A percentile compares a stretch with the other conserved stretches of the same genome.
These are phyloP conservation scores for Cyclocybe cylindracea DNA, from an alignment of 768 basidiomycete species.

Conservation along the genomic window DNA sequence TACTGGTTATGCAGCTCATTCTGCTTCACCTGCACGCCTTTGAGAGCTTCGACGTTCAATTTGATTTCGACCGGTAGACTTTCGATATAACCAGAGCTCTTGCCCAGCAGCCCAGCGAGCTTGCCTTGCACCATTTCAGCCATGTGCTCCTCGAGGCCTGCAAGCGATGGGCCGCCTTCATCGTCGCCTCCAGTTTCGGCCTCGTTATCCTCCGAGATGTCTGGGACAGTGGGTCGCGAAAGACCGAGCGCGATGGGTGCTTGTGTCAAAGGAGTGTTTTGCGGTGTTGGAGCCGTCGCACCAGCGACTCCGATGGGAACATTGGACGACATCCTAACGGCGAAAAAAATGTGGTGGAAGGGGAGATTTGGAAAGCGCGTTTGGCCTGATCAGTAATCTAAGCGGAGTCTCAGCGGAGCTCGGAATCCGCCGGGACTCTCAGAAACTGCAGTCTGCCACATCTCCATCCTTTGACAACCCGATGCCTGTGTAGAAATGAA, in stretches of 20 bases:
- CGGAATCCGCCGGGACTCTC: background rate
- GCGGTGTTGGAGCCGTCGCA: conserved; percentile 88
- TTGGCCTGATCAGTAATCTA: conserved; percentile 9
- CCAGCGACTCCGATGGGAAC: conserved; percentile 56
- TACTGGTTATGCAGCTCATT: conserved; percentile 90
- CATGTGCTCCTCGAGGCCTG: conserved; percentile 61
- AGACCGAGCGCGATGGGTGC: conserved; percentile 79
- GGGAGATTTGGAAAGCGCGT: conserved; percentile 9
- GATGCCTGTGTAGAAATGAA: too few relatives aligned
- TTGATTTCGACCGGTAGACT: conserved; percentile 79
- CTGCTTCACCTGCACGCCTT: conserved; percentile 92
- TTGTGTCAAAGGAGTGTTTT: conserved; percentile 86
- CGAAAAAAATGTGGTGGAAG: conserved; percentile 9
- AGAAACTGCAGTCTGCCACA: too few relatives aligned
- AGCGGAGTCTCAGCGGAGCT: conserved; percentile 13
- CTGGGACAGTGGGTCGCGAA: conserved; percentile 86
- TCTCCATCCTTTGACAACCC: too few relatives aligned
- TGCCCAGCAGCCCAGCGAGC: conserved; percentile 83
- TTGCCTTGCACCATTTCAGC: conserved; percentile 87
- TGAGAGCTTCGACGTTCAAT: conserved; percentile 85
- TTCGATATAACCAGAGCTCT: conserved; percentile 95
- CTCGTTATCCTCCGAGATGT: conserved; percentile 83
- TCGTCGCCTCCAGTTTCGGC: conserved; percentile 52
- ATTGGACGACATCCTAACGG: conserved; percentile 60
- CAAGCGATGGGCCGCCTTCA: conserved; percentile 38